A percentile compares a stretch with the other conserved stretches of the same genome.
These are phyloP conservation scores for Podila epicladia DNA, from an alignment of 192 early-diverging fungal genomes.

Conservation along the genomic window DNA sequence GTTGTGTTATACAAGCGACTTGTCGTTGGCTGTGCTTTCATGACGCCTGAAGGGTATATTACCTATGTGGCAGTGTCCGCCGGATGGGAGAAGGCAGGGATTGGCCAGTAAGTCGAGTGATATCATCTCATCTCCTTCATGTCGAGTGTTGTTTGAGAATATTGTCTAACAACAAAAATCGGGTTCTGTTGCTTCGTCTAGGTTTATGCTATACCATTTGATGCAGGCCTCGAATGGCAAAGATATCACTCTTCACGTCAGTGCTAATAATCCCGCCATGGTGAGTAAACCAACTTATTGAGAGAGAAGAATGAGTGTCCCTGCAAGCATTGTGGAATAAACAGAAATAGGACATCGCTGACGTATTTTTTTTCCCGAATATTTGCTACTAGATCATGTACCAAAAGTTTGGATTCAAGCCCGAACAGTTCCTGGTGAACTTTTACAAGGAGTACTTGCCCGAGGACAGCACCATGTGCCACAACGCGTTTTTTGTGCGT, in stretches of 20 bases:
- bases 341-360: not conserved
- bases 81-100: conserved; percentile 87
- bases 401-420: conserved; percentile 94
- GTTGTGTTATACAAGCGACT: conserved; percentile 82
- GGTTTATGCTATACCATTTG: conserved; percentile 86
- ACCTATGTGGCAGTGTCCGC: conserved; percentile 86
- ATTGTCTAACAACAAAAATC: not conserved
- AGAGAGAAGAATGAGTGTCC: too few species aligned
- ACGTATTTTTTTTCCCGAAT: not conserved
- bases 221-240: conserved; percentile 76
- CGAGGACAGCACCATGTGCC: conserved; percentile 71
- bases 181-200: conserved; percentile 36
- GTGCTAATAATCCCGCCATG: conserved; percentile 93
- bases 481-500: conserved; percentile 91
- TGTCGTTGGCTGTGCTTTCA: conserved; percentile 91
- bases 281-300: conserved; percentile 33
- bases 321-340: too few species aligned
- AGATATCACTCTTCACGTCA: conserved; percentile 93
- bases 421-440: conserved; percentile 88
- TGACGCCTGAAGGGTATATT: conserved; percentile 92
- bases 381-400: conserved; percentile 73
- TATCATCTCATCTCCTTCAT: not conserved
- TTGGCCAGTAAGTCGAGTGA: conserved; percentile 69
- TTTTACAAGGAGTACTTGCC: conserved; percentile 94
- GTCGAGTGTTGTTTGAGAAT: not conserved